Evolutionary conservation across 164 flowering plant genomes (phyloP).

Genomic region (Macadamia integrifolia): DNA sequence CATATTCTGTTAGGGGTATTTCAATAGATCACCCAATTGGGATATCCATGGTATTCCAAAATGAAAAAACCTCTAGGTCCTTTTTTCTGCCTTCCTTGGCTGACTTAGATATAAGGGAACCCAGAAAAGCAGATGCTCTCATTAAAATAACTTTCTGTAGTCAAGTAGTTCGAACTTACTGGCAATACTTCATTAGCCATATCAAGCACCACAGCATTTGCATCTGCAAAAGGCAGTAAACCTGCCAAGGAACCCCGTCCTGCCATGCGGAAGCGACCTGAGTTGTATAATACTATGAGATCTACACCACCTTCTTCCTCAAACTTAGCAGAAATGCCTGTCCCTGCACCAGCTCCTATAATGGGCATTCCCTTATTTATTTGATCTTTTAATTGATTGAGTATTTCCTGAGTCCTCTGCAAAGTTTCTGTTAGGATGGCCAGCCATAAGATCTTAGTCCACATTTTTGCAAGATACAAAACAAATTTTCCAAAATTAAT

Average conservation of each 20-base stretch:
- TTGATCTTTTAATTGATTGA: slow-evolving; percentile 55
- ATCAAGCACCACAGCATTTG: slow-evolving; percentile 93
- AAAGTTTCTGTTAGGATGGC: slow-evolving; percentile 53
- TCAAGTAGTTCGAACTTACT: slow-evolving; percentile 43
- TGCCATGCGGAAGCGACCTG: slow-evolving; percentile 97
- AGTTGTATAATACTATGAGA: slow-evolving; percentile 81
- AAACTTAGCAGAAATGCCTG: slow-evolving; percentile 98
- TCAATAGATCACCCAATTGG: no score
- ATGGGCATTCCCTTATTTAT: slow-evolving; percentile 65
- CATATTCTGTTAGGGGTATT: no score
- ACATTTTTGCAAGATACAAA: background rate
- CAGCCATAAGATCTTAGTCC: slow-evolving; percentile 6
- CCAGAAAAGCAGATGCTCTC: background rate
- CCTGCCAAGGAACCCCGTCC: slow-evolving; percentile 98
- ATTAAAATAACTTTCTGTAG: background rate
- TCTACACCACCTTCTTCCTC: slow-evolving; percentile 98
- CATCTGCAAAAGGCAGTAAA: slow-evolving; percentile 94
- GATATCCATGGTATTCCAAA: no score
- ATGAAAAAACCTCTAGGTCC: no score
- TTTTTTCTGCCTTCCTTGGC: background rate
- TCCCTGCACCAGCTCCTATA: slow-evolving; percentile 98
- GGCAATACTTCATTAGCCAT: slow-evolving; percentile 98
- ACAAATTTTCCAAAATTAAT: background rate
- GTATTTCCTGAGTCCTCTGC: slow-evolving; percentile 47
- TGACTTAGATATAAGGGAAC: background rate